Evolutionary conservation across 805 yeast genomes (phyloP), one percentile per base, ranked within the genome.

Genomic region (Metschnikowia gelsemii): DNA sequence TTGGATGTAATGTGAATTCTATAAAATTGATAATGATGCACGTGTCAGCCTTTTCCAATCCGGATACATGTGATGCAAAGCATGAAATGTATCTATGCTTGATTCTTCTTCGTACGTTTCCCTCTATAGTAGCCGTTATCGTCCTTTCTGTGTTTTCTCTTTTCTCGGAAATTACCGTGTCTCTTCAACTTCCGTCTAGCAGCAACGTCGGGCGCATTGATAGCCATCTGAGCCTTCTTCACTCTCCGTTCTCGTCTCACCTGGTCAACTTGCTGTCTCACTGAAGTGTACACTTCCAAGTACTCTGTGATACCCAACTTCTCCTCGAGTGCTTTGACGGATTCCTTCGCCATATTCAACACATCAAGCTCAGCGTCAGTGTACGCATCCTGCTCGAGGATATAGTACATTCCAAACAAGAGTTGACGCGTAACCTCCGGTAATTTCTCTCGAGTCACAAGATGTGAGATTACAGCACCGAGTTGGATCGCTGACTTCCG

Each of bases 151-250:
- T 72, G 79, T 57, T 77, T 84, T 61, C 96, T 76, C 70, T 83
- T 86, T 48, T 85, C 93, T 59, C 90, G 79, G 21, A 78, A 75
- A 53, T 82, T 76, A 27, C 73, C 79, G 65, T 90, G 95, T 61
- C 85, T 87, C 63, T 73, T 82, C 55, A 87, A 57, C 65, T 84
- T 87, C 61, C 86, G 78, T 50, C 75, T 76, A 2, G 96, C 93
- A n/a, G 87, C 82, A 30, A 76, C 64, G 12, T 84, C 96, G 0
- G 98, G 98, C 3, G 84, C 85, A 16, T 73, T 76, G 8, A 90
- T 72, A 2, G 88, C 84, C 58, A 87, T 65, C 44, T 84, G 82
- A 0, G 95, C 84, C 43, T 89, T 73, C 57, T 82, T 83, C 0
- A 85, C 76, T 57, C 74, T 80, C 63, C 97, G 79, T 35, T 87